Base-by-base conservation (phyloP, 768 basidiomycete genomes). In the Sutorius australiensis region DNA sequence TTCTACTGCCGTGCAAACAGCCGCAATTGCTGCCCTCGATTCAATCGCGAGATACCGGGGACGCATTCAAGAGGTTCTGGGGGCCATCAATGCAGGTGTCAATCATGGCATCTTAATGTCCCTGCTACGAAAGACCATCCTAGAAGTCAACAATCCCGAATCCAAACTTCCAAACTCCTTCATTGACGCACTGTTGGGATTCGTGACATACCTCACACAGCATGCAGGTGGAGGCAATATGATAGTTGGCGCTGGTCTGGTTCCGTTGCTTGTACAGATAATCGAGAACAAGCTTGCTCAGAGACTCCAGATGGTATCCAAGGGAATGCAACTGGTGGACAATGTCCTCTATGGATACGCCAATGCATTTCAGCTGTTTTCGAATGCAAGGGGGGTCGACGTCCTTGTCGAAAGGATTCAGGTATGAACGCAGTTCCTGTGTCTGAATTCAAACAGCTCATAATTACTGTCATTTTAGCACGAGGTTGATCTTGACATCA, bases 91-190 rank as follows among this genome's bases (percentile, higher is more conserved):
- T 66, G 95, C 92, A 24, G 92, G 92, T 40, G 92, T 98, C 50
- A 97, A 93, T 62, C 97, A 98, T 64, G 97, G 97, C 12, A 87
- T 93, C 37, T 70, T 99, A 24, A 92, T 98, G 86, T 86, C 88
- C 28, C 75, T 94, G 33, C 78, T 98, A 50, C 82, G 94, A 55
- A 87, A 84, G 70, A 89, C 89, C 21, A 86, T 92, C 16, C 67
- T 77, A 16, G 87, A 92, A 54, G 82, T 93, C 19, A 77, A 80
- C 49, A 80, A 80, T 51, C 76, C 84, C 1, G 79, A 84, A 21
- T 88, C 83, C 31, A 81, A 72, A 21, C 70, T 87, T 30, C 84
- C 86, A 10, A 86, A 88, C 49, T 77, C 86, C 1, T 89, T 90
- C 58, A 78, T 89, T 32, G 97, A 99, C 48, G 86, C 93, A 0